Conservation (phyloP, 805 yeast genomes). For the Wickerhamomyces silvicola region DNA sequence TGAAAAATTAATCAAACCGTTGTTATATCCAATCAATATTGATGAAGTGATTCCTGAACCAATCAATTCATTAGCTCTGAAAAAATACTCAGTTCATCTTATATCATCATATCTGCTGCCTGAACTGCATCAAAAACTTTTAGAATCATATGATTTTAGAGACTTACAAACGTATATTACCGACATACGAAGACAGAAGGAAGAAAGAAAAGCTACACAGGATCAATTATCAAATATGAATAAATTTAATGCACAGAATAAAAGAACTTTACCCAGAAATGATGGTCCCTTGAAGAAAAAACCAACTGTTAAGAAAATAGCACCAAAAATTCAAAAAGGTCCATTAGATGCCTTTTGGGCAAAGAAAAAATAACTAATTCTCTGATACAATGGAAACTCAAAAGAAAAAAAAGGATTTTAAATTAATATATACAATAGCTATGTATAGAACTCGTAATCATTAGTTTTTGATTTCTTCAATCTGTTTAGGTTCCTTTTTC, state of each 20-base stretch:
- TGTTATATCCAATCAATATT: slow-evolving; percentile 22
- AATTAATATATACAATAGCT: neutral
- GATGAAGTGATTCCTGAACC: slow-evolving; percentile 28
- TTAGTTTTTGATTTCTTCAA: slow-evolving; percentile 6
- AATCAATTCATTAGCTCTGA: slow-evolving; percentile 30
- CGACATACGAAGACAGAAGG: slow-evolving; percentile 12
- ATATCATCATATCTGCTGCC: slow-evolving; percentile 37
- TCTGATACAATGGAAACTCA: no score
- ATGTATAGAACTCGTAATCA: no score
- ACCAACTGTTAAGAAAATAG: slow-evolving; percentile 25
- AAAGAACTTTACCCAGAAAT: slow-evolving; percentile 11
- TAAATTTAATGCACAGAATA: slow-evolving; percentile 13
- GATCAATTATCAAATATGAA: slow-evolving; percentile 26
- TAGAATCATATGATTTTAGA: slow-evolving; percentile 26
- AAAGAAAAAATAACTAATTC: slow-evolving; percentile 29
- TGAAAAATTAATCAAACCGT: slow-evolving; percentile 19
- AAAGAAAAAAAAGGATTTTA: neutral
- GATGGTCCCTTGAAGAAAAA: slow-evolving; percentile 21
- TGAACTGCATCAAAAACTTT: slow-evolving; percentile 14
- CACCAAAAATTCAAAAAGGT: slow-evolving; percentile 53
- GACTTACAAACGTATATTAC: slow-evolving; percentile 24
- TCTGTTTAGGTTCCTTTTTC: neutral
- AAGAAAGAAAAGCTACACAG: slow-evolving; percentile 24
- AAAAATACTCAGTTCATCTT: slow-evolving; percentile 39
- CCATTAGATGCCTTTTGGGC: slow-evolving; percentile 62